Evolutionary conservation across 345 rosid species (phyloP), one percentile per base, ranked within the genome.

Genomic region (Rhodomyrtus tomentosa): DNA sequence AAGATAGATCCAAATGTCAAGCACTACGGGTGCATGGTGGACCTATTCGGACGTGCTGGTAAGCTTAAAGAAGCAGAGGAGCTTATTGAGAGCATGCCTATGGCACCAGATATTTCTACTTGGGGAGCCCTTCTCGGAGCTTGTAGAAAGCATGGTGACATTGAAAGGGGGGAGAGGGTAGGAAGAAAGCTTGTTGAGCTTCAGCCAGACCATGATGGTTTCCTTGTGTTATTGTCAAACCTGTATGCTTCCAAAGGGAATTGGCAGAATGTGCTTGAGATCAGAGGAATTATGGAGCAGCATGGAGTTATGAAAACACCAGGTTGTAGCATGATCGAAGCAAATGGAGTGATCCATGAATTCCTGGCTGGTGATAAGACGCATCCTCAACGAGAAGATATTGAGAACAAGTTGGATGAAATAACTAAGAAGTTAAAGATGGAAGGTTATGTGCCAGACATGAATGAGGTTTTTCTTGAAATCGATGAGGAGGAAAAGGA

Each of bases 1-100:
- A 82, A 73, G 82, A 86, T 93, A 76, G 91, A 89, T 85, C 93
- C 94, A 27, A 92, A 91, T 80, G 85, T 88, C 29, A 92, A 93
- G 90, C 96, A 93, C 83, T 93, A 93, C 68, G 96, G 96, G 87
- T 93, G 94, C 87, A 90, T 93, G 96, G 93, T 93, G 85, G 96
- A 93, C 86, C 94, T 93, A 86, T 89, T 92, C 55, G 96, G 93
- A n/a, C 93, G 96, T 22, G 93, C 91, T 21, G 94, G 94, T 76
- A 81, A 85, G 89, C 89, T 93, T 36, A 86, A 84, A 87, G 93
- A 93, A 89, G 96, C 96, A 9, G 94, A 93, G 89, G 90, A 91
- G 55, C 92, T 93, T 55, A 86, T 92, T 49, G 82, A 85, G 82
- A 85, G 80, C 74, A 92, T 93, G 94, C 96, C 96, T n/a, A 85